Evolutionary conservation across 2,329 filamentous ascomycete species (phyloP).

Genomic region (Bipolaris sorokiniana): DNA sequence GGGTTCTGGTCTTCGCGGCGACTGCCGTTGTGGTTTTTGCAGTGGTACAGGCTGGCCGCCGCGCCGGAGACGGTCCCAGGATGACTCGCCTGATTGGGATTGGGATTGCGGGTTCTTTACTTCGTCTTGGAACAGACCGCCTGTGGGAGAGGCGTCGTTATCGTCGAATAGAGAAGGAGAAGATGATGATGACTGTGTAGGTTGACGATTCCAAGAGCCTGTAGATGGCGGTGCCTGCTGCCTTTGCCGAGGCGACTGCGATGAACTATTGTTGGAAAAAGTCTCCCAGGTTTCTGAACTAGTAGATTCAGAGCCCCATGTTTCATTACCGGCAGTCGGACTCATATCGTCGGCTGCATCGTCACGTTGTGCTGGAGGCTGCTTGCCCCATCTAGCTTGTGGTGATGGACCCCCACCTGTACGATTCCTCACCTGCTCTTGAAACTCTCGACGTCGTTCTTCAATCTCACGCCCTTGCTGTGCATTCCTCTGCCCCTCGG

Average conservation of each 20-base stretch:
- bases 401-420: constrained; percentile 46
- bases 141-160: constrained; percentile 47
- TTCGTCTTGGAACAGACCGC: constrained; percentile 46
- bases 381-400: constrained; percentile 40
- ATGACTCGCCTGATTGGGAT: constrained; percentile 43
- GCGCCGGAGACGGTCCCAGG: constrained; percentile 54
- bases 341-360: constrained; percentile 51
- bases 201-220: constrained; percentile 15
- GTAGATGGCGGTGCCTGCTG: constrained; percentile 13
- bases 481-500: constrained; percentile 17
- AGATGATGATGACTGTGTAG: constrained; percentile 7
- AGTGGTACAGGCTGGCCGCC: constrained; percentile 31
- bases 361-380: constrained; percentile 18
- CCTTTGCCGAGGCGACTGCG: constrained; percentile 16
- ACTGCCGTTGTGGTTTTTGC: constrained; percentile 21
- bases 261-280: constrained; percentile 23
- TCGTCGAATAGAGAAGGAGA: constrained; percentile 30
- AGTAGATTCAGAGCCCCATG: constrained; percentile 28
- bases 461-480: constrained; percentile 27
- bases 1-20: constrained; percentile 23
- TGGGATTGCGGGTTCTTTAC: constrained; percentile 20
- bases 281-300: constrained; percentile 20
- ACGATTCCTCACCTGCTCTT: constrained; percentile 26
- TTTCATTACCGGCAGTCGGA: constrained; percentile 51
- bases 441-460: constrained; percentile 27